A percentile compares a stretch with the other conserved stretches of the same genome.
Conservation (phyloP, 148 eudicot genomes). For the Arbutus unedo region DNA sequence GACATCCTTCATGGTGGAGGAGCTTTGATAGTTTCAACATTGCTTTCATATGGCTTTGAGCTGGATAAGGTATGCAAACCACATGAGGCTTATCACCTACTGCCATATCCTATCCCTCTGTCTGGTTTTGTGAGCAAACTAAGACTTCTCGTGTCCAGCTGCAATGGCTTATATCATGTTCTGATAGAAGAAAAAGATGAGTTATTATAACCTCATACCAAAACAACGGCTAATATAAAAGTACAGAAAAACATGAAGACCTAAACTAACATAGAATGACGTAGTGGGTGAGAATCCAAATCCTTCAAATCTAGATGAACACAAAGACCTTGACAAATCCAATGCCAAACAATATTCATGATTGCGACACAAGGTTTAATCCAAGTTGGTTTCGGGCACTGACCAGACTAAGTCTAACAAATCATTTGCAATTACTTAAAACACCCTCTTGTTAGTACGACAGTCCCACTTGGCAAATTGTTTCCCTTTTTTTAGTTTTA, state of each 20-base stretch:
- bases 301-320: no score
- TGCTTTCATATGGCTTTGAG: slow-evolving; percentile 25
- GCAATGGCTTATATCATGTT: neutral
- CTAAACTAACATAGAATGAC: no score
- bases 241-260: no score
- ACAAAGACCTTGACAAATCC: no score
- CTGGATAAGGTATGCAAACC: slow-evolving; percentile 20
- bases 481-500: no score
- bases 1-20: slow-evolving; percentile 15
- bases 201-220: neutral
- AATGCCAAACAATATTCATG: no score
- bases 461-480: neutral
- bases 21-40: slow-evolving; percentile 14
- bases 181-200: neutral
- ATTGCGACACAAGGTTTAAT: neutral
- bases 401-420: neutral
- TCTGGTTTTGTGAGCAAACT: neutral
- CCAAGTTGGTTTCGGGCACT: neutral
- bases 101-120: neutral
- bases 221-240: no score
- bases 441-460: no score
- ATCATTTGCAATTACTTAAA: no score
- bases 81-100: neutral
- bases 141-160: neutral
- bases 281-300: no score